Base-by-base conservation (phyloP, 2,329 filamentous ascomycete genomes). In the Diaporthe destruens region DNA sequence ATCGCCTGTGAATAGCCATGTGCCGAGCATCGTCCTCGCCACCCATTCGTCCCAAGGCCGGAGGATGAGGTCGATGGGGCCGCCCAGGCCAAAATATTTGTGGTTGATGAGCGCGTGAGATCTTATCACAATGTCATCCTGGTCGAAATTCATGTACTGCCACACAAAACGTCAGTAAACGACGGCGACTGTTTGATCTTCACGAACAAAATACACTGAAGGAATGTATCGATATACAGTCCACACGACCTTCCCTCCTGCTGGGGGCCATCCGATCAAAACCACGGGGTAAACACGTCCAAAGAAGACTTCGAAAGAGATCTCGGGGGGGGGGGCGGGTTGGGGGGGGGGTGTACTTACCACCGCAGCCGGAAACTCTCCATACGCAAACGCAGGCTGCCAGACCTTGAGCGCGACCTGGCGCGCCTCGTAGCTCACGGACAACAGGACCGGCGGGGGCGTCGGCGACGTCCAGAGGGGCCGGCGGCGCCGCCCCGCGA, bases 71-170 rank as follows among this genome's bases (percentile, higher is more conserved):
- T 18, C 18, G n/a, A 6, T 23, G 12, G 9, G 20, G 5, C 18
- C 18, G 6, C 39, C 16, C 14, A 8, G 2, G 20, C 61, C 61
- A 25, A 25, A 51, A 25, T 4, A 6, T 2, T 9, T 29, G 47
- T 42, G 39, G 14, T 53, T 53, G 29, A 20, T 32, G 16, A 29
- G 61, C 7, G 61, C 32, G 9, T n/a, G 3, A n/a, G 61, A 20
- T 53, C 47, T 32, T 6, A 66, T 16, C 47, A 66, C 61, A 23
- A 66, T 14, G 47, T 53, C 61, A 25, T 66, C 61, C n/a, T 53
- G 61, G 61, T 66, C 61, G 47, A 66, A 66, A 14, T 53, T 66
- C 6, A 66, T 66, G 32, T 66, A 66, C 61, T 66, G 61, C 47
- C 4, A 53, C 16, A 66, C 47, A 18, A 5, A 23, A 16, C n/a